Conservation (phyloP, 108 stramenopile species). For the Pseudonitzschia multiseries region DNA sequence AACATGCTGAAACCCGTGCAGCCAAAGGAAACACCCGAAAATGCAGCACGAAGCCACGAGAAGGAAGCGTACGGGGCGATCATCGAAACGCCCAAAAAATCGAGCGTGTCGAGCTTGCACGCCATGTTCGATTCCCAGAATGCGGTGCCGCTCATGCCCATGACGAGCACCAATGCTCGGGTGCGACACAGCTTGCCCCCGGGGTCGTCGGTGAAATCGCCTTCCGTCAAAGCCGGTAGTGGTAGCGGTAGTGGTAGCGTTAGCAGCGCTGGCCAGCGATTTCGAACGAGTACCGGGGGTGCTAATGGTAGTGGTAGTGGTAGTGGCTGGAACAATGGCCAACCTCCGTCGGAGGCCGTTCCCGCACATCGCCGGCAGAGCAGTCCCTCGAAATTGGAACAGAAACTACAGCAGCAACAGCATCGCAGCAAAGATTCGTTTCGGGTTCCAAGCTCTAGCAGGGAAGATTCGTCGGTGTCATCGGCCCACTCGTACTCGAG, state of each 20-base stretch:
- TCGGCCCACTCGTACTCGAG: too few species aligned
- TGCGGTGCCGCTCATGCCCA: conserved; percentile 26
- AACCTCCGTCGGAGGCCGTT: too few species aligned
- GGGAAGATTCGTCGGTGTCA: too few species aligned
- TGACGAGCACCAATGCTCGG: conserved; percentile 23
- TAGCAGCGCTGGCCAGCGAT: too few species aligned
- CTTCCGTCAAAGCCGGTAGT: background rate
- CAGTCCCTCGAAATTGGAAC: too few species aligned
- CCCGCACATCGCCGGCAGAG: too few species aligned
- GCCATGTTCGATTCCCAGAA: conserved; percentile 29
- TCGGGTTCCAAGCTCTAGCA: too few species aligned
- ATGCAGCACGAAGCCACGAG: background rate
- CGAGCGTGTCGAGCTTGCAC: conserved; percentile 21
- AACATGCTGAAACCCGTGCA: conserved; percentile 5
- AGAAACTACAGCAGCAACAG: background rate
- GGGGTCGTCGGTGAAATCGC: background rate
- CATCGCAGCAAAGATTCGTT: background rate
- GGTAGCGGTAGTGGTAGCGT: too few species aligned
- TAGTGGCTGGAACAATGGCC: too few species aligned
- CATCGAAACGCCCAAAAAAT: conserved; percentile 25
- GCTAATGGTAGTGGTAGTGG: too few species aligned
- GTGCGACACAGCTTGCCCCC: conserved; percentile 21
- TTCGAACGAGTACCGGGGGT: background rate
- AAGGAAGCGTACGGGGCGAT: conserved; percentile 19
- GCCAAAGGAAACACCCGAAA: background rate